These are phyloP conservation scores for Sabuloglossum arenarium DNA, from an alignment of 495 filamentous ascomycete genomes.

Conservation along the genomic window DNA sequence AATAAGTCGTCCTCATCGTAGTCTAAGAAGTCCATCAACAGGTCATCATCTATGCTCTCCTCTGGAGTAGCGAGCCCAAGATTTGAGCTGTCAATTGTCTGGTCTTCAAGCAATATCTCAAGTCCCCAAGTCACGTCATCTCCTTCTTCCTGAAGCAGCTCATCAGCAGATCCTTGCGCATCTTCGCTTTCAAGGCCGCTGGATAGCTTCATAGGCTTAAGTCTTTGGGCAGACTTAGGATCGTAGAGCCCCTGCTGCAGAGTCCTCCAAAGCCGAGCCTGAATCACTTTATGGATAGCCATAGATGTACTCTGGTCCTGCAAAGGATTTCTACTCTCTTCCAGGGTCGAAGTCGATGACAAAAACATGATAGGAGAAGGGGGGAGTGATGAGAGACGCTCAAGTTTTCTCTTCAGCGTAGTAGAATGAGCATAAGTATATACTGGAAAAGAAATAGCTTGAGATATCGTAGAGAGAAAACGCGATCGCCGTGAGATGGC, in stretches of 20 bases:
- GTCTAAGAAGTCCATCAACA: neutral
- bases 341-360: neutral
- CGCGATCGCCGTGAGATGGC: neutral
- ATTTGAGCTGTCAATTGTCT: neutral
- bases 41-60: neutral
- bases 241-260: constrained; percentile 3
- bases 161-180: neutral
- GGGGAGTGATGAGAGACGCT: neutral
- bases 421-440: neutral
- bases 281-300: neutral
- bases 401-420: neutral
- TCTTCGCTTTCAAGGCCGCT: neutral
- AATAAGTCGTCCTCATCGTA: neutral
- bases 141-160: neutral
- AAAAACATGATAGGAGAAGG: neutral
- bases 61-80: neutral
- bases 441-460: neutral
- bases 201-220: neutral
- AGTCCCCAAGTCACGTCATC: neutral
- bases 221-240: neutral
- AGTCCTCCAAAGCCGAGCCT: constrained; percentile 3
- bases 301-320: neutral
- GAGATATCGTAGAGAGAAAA: neutral
- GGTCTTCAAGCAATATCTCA: neutral
- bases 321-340: neutral